These are phyloP conservation scores for Coniochaeta sp. DNA, from an alignment of 2,329 filamentous ascomycete species.

Conservation along the genomic window DNA sequence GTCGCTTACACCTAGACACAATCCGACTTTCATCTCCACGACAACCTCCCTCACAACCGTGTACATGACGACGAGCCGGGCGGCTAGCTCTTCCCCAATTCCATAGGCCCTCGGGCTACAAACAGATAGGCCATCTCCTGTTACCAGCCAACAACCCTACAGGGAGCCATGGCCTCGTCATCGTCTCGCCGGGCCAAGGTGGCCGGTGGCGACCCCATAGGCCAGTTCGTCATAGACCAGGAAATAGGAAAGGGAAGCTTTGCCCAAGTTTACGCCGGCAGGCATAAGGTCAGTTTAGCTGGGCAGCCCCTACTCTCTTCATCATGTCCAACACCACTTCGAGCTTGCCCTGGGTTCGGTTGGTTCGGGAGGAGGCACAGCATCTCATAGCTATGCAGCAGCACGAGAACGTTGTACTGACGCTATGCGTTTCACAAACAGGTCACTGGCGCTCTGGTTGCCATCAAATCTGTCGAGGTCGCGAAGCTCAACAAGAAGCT, in stretches of 20 bases:
- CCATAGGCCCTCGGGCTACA: constrained; percentile 23
- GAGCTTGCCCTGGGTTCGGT: too few relatives aligned
- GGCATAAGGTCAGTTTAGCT: constrained; percentile 62
- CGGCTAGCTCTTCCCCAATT: constrained; percentile 18
- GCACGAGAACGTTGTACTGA: neutral
- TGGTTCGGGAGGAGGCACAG: too few relatives aligned
- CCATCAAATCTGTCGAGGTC: constrained; percentile 94
- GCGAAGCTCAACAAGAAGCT: constrained; percentile 90
- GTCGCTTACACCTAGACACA: too few relatives aligned
- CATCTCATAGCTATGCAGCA: neutral
- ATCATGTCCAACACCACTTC: too few relatives aligned
- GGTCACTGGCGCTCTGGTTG: constrained; percentile 76
- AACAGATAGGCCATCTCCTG: constrained; percentile 15
- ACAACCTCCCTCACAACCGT: constrained; percentile 10
- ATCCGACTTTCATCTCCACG: neutral
- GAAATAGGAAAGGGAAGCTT: constrained; percentile 98
- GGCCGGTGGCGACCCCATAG: constrained; percentile 41
- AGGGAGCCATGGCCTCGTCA: constrained; percentile 21
- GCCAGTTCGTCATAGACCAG: constrained; percentile 73
- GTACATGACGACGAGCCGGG: constrained; percentile 23
- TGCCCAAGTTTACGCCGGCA: constrained; percentile 85
- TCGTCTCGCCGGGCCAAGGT: constrained; percentile 17
- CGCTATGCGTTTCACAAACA: constrained; percentile 28
- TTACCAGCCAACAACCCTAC: constrained; percentile 14
- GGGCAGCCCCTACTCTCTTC: too few relatives aligned